phyloP scores from a whole-genome alignment of 305 asterid species.

The Caryopteris hybrid region DNA sequence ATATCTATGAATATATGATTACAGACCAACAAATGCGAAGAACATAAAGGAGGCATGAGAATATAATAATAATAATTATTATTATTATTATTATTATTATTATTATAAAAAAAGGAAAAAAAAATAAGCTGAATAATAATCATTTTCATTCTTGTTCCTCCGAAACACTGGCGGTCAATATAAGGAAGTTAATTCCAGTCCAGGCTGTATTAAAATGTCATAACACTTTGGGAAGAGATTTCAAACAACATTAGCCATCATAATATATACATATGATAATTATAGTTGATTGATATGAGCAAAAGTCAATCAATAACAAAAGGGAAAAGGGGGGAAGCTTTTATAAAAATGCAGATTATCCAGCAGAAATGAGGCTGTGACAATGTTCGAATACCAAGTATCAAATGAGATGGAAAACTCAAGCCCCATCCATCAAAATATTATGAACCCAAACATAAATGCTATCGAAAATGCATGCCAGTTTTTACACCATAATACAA shows the following conservation, averaged over 20 bases:
- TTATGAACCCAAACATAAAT: neutral
- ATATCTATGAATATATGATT: neutral
- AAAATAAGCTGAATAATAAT: slow-evolving; percentile 3
- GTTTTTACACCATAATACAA: neutral
- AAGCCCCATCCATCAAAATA: neutral
- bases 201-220: neutral
- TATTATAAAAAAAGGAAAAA: neutral
- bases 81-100: neutral
- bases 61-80: neutral
- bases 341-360: no score
- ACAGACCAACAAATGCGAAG: neutral
- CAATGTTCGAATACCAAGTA: no score
- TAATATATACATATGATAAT: neutral
- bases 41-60: slow-evolving; percentile 12
- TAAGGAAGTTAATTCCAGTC: neutral
- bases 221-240: neutral
- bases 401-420: no score
- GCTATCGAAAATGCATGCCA: neutral
- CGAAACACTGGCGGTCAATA: neutral
- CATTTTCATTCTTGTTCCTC: neutral
- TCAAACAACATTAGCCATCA: neutral
- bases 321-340: no score
- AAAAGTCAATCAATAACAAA: no score
- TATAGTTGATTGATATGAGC: no score
- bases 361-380: no score